Conservation (phyloP, 768 basidiomycete species). For the Cubamyces lactineus region DNA sequence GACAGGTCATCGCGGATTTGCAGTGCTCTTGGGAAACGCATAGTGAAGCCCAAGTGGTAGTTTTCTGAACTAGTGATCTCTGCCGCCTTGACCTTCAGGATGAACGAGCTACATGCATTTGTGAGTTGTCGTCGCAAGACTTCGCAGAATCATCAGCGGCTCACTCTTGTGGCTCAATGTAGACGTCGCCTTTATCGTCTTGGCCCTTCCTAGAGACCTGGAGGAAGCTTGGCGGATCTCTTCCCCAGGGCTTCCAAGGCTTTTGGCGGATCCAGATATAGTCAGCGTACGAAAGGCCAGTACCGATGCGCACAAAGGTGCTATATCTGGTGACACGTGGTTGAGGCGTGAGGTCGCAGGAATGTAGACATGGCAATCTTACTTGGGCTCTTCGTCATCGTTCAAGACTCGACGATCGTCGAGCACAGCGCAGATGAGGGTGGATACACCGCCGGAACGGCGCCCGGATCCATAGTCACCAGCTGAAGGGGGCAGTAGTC, state of each 20-base stretch:
- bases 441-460: conserved; percentile 87
- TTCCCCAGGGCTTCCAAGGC: conserved; percentile 83
- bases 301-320: conserved; percentile 87
- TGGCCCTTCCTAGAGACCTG: conserved; percentile 59
- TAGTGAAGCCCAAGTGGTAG: conserved; percentile 75
- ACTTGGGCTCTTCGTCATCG: conserved; percentile 69
- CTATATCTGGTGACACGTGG: conserved; percentile 78
- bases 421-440: conserved; percentile 86
- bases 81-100: conserved; percentile 90
- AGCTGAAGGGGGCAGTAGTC: conserved; percentile 48
- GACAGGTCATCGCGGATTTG: conserved; percentile 78
- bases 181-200: conserved; percentile 89
- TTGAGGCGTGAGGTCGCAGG: background rate
- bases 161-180: conserved; percentile 88
- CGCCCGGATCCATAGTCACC: conserved; percentile 89
- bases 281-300: conserved; percentile 84
- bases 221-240: conserved; percentile 74
- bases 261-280: conserved; percentile 83
- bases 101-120: conserved; percentile 73
- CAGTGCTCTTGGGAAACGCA: conserved; percentile 92
- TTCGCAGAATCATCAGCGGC: conserved; percentile 23
- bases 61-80: conserved; percentile 81
- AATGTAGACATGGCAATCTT: conserved; percentile 21
- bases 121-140: background rate
- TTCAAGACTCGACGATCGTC: conserved; percentile 60